Evolutionary conservation across 148 eudicot genomes (phyloP), one percentile per base, ranked within the genome.

Genomic region (Rhododendron henanense): DNA sequence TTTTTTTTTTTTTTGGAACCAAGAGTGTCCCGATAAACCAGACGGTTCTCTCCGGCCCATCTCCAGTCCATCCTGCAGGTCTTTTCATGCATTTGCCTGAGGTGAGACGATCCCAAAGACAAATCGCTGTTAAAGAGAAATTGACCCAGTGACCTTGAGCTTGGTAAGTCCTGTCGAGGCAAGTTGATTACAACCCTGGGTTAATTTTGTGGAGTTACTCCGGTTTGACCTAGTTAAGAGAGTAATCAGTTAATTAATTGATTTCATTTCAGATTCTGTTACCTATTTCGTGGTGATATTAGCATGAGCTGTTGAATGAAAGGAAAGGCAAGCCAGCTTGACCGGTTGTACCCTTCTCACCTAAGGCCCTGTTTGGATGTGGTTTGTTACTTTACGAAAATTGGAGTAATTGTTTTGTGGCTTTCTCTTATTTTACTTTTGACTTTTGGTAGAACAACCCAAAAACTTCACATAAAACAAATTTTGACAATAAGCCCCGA

Each of bases 61-160:
- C 3, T 51, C 16, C 3, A 0, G 4, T 0, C 3, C 1, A 15
- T 53, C 5, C 1, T 6, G 45, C 45, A 41, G 0, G 45, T 5
- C 57, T 3, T 53, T 53, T 11, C 15, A 50, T 10, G 3, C 14
- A 0, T 50, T 50, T 50, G 6, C 15, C 0, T 50, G 15, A 50
- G 15, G 53, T 13, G 19, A 53, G 57, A 53, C 15, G 57, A 15
- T 15, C 19, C 10, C 1, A 14, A 14, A 15, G 0, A 53, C 57
- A 50, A 50, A 50, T 50, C 14, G 0, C 3, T 2, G 19, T 53
- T 0, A 53, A 53, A 53, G 57, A 14, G 15, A 14, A 15, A 14
- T 53, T 53, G 57, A 53, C 57, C 18, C 15, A 2, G 5, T 0
- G 5, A 53, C 19, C 18, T 53, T 53, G 57, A 53, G 57, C 18